These are phyloP conservation scores for Dendrocalamus latiflorus DNA, from an alignment of 202 grass and related monocot genomes.

Conservation along the genomic window DNA sequence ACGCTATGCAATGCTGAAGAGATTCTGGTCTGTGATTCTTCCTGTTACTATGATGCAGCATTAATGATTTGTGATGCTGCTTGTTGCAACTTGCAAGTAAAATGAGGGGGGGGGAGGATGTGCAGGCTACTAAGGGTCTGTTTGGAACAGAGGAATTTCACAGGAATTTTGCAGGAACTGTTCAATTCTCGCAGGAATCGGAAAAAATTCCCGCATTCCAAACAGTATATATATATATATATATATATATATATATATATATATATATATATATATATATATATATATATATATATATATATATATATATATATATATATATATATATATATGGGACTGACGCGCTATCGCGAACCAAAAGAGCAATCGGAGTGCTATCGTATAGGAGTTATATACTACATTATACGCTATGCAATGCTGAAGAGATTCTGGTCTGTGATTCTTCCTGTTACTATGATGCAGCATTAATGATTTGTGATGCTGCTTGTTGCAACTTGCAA, in stretches of 20 bases:
- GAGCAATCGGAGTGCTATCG: background rate
- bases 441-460: background rate
- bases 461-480: background rate
- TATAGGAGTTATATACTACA: background rate
- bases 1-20: background rate
- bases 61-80: background rate
- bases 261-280: too few species aligned
- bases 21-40: background rate
- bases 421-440: background rate
- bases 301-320: too few species aligned
- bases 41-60: background rate
- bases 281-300: too few species aligned
- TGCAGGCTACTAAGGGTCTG: conserved; percentile 24
- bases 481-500: background rate
- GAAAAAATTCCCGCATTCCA: too few species aligned
- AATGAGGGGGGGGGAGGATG: background rate
- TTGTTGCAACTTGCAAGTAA: background rate
- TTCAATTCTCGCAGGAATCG: too few species aligned
- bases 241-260: too few species aligned
- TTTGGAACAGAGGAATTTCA: too few species aligned
- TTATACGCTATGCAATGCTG: background rate
- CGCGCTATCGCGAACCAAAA: background rate
- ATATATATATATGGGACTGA: background rate
- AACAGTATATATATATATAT: too few species aligned
- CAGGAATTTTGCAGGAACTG: too few species aligned